phyloP scores from a whole-genome alignment of 2,329 filamentous ascomycete species.

The Plectosphaerella sp. region DNA sequence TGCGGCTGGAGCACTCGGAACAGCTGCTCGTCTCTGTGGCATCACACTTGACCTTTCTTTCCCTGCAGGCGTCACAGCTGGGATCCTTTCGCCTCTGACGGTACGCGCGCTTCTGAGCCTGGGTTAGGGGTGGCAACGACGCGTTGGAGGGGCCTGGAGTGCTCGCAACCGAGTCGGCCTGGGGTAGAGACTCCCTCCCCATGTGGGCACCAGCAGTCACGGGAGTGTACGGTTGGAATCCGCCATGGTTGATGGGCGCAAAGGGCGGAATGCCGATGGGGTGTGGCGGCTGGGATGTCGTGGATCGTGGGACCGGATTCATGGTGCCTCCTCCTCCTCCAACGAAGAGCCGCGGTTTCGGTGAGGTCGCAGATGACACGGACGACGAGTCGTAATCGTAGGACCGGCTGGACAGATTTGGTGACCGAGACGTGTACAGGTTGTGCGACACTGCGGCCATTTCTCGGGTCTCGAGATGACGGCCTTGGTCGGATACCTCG shows the following conservation, averaged over 20 bases:
- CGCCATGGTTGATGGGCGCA: constrained; percentile 38
- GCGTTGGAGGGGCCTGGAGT: constrained; percentile 44
- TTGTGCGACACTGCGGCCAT: constrained; percentile 37
- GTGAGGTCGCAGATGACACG: constrained; percentile 58
- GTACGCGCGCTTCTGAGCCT: constrained; percentile 88
- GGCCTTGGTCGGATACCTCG: too few relatives aligned
- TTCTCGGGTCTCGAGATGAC: not conserved
- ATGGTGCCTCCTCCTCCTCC: constrained; percentile 41
- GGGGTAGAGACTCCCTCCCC: constrained; percentile 58
- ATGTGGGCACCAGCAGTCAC: constrained; percentile 43
- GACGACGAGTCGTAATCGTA: constrained; percentile 65
- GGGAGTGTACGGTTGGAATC: constrained; percentile 50
- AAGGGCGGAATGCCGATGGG: constrained; percentile 49
- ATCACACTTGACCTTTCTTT: constrained; percentile 84
- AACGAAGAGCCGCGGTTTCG: constrained; percentile 49
- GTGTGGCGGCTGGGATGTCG: constrained; percentile 44
- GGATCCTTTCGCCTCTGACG: constrained; percentile 93
- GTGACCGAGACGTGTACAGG: constrained; percentile 51
- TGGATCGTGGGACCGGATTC: constrained; percentile 45
- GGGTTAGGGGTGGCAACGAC: constrained; percentile 30
- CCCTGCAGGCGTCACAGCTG: constrained; percentile 93
- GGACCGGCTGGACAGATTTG: constrained; percentile 56
- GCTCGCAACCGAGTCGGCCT: constrained; percentile 51
- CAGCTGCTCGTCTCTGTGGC: constrained; percentile 95
- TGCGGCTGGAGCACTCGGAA: constrained; percentile 93